Conservation (phyloP, 164 flowering plant genomes). For the Aristolochia fimbriata region DNA sequence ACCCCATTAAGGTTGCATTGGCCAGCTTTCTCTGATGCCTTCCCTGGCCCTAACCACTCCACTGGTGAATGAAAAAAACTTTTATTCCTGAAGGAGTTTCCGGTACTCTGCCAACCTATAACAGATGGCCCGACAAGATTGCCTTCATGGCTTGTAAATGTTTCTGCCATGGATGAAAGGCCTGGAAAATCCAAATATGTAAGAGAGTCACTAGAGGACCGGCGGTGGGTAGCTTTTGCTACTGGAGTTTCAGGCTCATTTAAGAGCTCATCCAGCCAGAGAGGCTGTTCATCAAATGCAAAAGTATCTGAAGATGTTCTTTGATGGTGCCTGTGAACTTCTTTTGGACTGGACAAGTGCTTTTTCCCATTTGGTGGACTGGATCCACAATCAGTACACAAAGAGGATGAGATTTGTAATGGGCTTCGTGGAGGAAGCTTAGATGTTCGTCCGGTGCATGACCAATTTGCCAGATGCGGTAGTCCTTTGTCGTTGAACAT, state of each 20-base stretch:
- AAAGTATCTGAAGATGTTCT: conserved; percentile 61
- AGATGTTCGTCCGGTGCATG: conserved; percentile 42
- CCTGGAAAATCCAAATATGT: conserved; percentile 44
- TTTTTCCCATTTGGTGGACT: conserved; percentile 26
- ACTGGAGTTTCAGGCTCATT: conserved; percentile 67
- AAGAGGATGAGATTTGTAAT: conserved; percentile 36
- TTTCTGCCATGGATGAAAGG: conserved; percentile 23
- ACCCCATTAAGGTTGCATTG: neutral
- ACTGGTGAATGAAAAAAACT: conserved; percentile 21
- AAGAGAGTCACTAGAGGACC: conserved; percentile 72
- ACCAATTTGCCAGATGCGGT: conserved; percentile 28
- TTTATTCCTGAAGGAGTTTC: conserved; percentile 11
- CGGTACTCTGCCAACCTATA: conserved; percentile 30
- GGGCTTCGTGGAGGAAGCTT: conserved; percentile 74
- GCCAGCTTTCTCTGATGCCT: conserved; percentile 19
- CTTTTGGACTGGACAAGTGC: conserved; percentile 36
- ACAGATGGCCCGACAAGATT: conserved; percentile 20
- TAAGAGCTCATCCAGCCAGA: conserved; percentile 79
- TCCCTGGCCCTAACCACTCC: conserved; percentile 18
- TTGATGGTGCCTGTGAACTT: conserved; percentile 40
- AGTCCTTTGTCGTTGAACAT: conserved; percentile 55
- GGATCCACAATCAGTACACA: conserved; percentile 35
- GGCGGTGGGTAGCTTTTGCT: conserved; percentile 50
- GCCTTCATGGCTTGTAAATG: conserved; percentile 25
- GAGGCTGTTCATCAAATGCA: conserved; percentile 62